Conservation (phyloP, 2,329 filamentous ascomycete genomes). For the Lachnellula subtilissima region DNA sequence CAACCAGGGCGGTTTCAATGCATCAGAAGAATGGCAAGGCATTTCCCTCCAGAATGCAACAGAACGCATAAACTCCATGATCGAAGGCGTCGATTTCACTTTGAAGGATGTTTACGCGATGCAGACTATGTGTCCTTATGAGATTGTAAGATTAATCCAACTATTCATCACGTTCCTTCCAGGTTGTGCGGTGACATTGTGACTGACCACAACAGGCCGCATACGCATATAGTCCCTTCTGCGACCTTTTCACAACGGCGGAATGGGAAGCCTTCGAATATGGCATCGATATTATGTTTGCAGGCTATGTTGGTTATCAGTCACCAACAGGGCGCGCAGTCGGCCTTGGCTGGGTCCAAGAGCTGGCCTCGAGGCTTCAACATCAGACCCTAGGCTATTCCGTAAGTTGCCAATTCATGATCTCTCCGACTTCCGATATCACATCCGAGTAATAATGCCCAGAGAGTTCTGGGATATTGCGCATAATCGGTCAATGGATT, state of each 20-base stretch:
- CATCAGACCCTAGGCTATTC: constrained; percentile 60
- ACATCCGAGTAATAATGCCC: too few species aligned
- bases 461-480: too few species aligned
- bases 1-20: constrained; percentile 48
- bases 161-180: neutral
- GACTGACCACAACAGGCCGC: constrained; percentile 44
- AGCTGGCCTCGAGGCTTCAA: constrained; percentile 65
- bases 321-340: constrained; percentile 50
- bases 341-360: constrained; percentile 70
- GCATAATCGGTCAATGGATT: too few species aligned
- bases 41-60: constrained; percentile 63
- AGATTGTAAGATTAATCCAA: constrained; percentile 45
- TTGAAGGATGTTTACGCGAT: constrained; percentile 59
- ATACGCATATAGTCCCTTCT: constrained; percentile 70
- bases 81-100: constrained; percentile 59
- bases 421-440: too few species aligned
- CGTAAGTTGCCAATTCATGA: neutral
- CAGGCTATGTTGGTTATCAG: constrained; percentile 40
- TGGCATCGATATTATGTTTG: constrained; percentile 61
- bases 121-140: constrained; percentile 71
- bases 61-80: constrained; percentile 50
- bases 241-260: constrained; percentile 67
- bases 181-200: neutral
- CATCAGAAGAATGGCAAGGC: constrained; percentile 53
- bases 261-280: constrained; percentile 74